Conservation (phyloP, 108 stramenopile species). For the Seminavis robusta region DNA sequence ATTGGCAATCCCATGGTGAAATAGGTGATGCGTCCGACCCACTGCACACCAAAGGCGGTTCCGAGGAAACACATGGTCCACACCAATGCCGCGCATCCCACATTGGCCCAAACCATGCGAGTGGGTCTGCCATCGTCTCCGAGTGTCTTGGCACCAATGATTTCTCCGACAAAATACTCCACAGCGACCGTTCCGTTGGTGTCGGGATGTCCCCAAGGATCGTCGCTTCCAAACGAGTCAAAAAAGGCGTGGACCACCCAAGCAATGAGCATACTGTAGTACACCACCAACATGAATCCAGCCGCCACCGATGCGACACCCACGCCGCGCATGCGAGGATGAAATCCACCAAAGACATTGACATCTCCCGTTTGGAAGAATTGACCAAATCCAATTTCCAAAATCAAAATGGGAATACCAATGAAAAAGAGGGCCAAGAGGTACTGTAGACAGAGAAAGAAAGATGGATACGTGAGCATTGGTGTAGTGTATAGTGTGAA, state of each 20-base stretch:
- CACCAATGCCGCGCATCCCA: conserved; percentile 33
- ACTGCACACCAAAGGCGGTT: conserved; percentile 46
- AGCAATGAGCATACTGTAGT: conserved; percentile 49
- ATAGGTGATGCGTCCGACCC: conserved; percentile 54
- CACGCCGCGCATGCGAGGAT: conserved; percentile 46
- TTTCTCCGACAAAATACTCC: conserved; percentile 23
- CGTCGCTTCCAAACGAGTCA: conserved; percentile 25
- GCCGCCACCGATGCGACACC: conserved; percentile 39
- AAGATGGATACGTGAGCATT: too few relatives aligned
- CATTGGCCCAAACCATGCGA: conserved; percentile 44
- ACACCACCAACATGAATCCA: conserved; percentile 46
- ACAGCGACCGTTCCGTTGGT: conserved; percentile 37
- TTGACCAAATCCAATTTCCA: conserved; percentile 51
- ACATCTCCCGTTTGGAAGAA: conserved; percentile 37
- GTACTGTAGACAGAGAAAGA: too few relatives aligned
- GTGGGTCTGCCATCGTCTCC: conserved; percentile 35
- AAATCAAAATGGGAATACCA: conserved; percentile 50
- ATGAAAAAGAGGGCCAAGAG: conserved; percentile 45
- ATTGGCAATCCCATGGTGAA: conserved; percentile 58
- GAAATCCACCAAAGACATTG: conserved; percentile 53
- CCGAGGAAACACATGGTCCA: conserved; percentile 45
- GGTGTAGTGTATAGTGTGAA: too few relatives aligned
- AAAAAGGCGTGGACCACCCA: conserved; percentile 59
- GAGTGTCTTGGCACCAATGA: conserved; percentile 47
- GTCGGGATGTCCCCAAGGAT: conserved; percentile 26